Evolutionary conservation across 306 rosid species (phyloP), one percentile per base, ranked within the genome.

Genomic region (Fragaria ananassa): DNA sequence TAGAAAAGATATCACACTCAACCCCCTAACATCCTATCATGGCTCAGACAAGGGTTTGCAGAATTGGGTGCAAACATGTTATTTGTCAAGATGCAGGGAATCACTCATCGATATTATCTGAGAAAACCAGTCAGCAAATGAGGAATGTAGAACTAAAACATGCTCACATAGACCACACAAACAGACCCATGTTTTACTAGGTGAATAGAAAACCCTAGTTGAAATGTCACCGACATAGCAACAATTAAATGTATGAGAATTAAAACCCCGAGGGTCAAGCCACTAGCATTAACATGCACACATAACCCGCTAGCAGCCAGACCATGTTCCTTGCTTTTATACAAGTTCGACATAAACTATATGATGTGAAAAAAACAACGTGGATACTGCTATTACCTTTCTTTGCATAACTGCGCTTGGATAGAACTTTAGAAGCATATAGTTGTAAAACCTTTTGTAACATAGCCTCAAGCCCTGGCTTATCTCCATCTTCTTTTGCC

Each of bases 381-480:
- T 34, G 17, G 34, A 39, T 4, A 25, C 35, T 44, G 61, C 12
- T 41, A 8, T 76, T 62, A 90, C 96, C 97, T 90, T 86, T 92
- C 84, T 80, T 80, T 74, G 92, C 91, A 77, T 94, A 89, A 71
- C 86, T 91, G 56, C 98, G 91, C 74, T 85, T 94, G 15, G 95
- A 90, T 78, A 94, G 98, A 89, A 87, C 88, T 49, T 37, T 88
- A 68, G 97, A 89, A 80, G 98, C 98, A 79, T 92, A 92, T 29
- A 90, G 92, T 82, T 92, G 98, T 86, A 94, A 85, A 75, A 94
- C 97, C 87, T 94, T 94, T 82, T 86, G 97, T 81, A 94, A 54
- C 97, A 94, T 94, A 74, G 98, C 97, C 93, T 87, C 97, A 49
- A 94, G 82, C 71, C 98, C 98, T 11, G 98, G 98, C 88, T 90